Evolutionary conservation across 2,329 filamentous ascomycete genomes (phyloP).

Genomic region (Ceratocystiopsis brevicomis): DNA sequence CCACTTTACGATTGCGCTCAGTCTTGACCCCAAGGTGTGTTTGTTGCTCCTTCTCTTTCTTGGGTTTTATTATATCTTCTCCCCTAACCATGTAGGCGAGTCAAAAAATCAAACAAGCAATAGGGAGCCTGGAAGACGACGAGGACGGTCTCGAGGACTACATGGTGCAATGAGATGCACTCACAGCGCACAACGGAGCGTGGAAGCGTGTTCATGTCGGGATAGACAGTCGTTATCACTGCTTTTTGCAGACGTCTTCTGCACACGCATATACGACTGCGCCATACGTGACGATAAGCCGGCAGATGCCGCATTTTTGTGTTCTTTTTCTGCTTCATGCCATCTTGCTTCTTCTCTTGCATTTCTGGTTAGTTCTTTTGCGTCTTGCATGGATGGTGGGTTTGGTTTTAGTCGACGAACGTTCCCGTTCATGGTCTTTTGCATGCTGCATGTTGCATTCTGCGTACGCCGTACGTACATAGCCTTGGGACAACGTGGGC

Average conservation of each 20-base stretch:
- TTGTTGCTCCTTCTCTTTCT: neutral
- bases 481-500: too few species aligned
- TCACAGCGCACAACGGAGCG: neutral
- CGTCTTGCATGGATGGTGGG: too few species aligned
- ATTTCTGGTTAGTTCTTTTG: too few species aligned
- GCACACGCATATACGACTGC: too few species aligned
- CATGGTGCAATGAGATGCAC: conserved; percentile 32
- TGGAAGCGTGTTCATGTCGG: neutral
- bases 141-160: conserved; percentile 52
- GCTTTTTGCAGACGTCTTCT: neutral
- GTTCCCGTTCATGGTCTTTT: too few species aligned
- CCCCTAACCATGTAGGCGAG: conserved; percentile 43
- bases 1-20: conserved; percentile 86
- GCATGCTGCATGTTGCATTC: too few species aligned
- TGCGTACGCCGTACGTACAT: too few species aligned
- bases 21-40: conserved; percentile 85
- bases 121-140: conserved; percentile 75
- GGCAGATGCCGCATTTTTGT: too few species aligned
- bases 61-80: neutral
- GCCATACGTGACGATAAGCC: too few species aligned
- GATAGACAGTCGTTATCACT: neutral
- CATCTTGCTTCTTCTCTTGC: too few species aligned
- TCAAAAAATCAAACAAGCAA: conserved; percentile 87
- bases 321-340: too few species aligned
- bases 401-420: too few species aligned